Base-by-base conservation (phyloP, 768 basidiomycete species). In the Glaciozyma antarctica region DNA sequence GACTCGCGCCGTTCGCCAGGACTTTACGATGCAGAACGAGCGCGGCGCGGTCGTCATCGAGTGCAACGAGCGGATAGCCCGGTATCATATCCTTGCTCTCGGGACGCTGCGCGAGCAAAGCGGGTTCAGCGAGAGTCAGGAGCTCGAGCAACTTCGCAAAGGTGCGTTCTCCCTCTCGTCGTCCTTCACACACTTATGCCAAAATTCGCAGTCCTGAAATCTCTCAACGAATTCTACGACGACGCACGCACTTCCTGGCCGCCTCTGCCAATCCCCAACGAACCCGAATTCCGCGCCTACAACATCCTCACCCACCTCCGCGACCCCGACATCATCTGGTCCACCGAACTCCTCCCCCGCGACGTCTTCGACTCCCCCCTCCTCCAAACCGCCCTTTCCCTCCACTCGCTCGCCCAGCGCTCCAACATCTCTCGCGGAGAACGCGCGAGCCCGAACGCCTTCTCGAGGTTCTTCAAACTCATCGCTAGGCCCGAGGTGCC, bases 251-350 rank as follows among this genome's bases (percentile, higher is more conserved):
- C 68, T 19, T 48, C 69, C 0, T 81, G 80, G 13, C 77, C 78
- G 49, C 86, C 86, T 66, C 78, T 85, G 71, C 24, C 63, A 1
- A 71, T 73, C 0, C 84, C 87, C 0, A 88, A 87, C 47, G 93
- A 98, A 74, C 82, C 97, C 54, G 94, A 99, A 77, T 95, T 99
- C 85, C 85, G 90, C 41, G 85, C 95, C 2, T 99, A 97, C 77
- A 89, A 93, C 74, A 85, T 93, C 55, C 83, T 98, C 38, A 86
- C 88, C 34, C 90, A 95, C 72, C 86, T 97, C 52, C 85, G 90
- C 34, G 88, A 92, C 75, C 87, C 71, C 34, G 73, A 74, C 66
- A 71, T 72, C 54, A 63, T 76, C 47, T 74, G 75, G 58, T 71
- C 74, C 15, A 66, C 63, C 26, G 74, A 76, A 58, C 64, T 72